phyloP scores from a whole-genome alignment of 768 basidiomycete species.

The Tricholoma terreum region DNA sequence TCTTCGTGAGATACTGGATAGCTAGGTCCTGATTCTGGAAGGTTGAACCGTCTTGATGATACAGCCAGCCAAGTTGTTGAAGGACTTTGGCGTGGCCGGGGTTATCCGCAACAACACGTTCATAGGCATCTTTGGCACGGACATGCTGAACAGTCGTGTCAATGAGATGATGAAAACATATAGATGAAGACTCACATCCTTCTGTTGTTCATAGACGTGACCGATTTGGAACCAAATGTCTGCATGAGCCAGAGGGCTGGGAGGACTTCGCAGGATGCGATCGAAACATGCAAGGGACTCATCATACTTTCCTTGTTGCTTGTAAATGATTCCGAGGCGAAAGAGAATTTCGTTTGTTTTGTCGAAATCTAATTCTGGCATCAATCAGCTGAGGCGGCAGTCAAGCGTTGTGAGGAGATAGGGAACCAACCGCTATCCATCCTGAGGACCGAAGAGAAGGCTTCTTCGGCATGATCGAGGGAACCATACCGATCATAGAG shows the following conservation, averaged over 20 bases:
- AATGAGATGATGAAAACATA: constrained; percentile 12
- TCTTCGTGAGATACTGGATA: constrained; percentile 91
- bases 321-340: constrained; percentile 98
- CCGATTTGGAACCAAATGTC: constrained; percentile 99
- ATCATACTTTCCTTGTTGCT: constrained; percentile 93
- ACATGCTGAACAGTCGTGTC: constrained; percentile 54
- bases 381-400: constrained; percentile 22
- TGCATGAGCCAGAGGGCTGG: constrained; percentile 90
- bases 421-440: constrained; percentile 90
- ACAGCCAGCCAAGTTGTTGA: constrained; percentile 97
- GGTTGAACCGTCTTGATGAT: constrained; percentile 90
- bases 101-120: constrained; percentile 90
- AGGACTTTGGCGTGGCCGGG: constrained; percentile 95
- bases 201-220: constrained; percentile 96
- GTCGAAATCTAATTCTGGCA: constrained; percentile 78
- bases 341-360: constrained; percentile 99
- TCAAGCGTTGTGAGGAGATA: constrained; percentile 2
- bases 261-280: constrained; percentile 93
- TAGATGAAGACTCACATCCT: constrained; percentile 65
- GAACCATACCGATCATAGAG: constrained; percentile 98
- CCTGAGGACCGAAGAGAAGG: constrained; percentile 90
- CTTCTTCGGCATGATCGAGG: constrained; percentile 98
- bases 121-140: constrained; percentile 92
- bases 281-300: constrained; percentile 92
- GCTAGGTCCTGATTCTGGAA: constrained; percentile 97